Evolutionary conservation across 495 filamentous ascomycete genomes (phyloP), one percentile per base, ranked within the genome.

Genomic region (Penicillium angulare): DNA sequence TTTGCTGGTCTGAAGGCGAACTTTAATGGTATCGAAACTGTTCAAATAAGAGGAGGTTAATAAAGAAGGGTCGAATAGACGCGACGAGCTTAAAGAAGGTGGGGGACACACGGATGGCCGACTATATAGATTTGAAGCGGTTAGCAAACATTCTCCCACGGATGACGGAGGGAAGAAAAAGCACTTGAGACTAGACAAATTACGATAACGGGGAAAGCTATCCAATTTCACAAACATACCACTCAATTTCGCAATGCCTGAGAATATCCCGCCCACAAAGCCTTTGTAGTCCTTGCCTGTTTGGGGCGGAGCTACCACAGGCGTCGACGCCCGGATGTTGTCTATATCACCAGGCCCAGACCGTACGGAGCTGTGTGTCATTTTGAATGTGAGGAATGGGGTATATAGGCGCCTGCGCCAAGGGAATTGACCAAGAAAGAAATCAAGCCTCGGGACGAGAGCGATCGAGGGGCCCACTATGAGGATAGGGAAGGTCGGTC

Each of bases 21-120:
- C 92, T 71, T 97, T 97, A 67, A 97, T 84, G 0, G 92, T 97
- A 66, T 97, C 92, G 76, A 97, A 97, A 55, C 77, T 80, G 52
- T 31, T 15, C 16, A 29, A 38, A 22, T 24, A 41, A 7, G 3
- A n/a, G 22, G 16, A 15, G 15, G 51, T 61, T 38, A 66, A 40
- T 38, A 40, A 15, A n/a, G n/a, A n/a, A n/a, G 7, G 26, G 47
- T 27, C 23, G 24, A 47, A 20, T 20, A 31, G n/a, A 18, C 18
- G 22, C 2, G 31, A 27, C 8, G 20, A n/a, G 17, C 18, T 44
- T 15, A 26, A 31, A 33, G 7, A 34, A 13, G 7, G 13, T 18
- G 12, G 18, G 12, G 23, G 52, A 74, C 78, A 41, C 73, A 84
- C 78, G 85, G 85, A 74, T 88, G 85, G 7, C 85, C 84, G 56